phyloP scores from a whole-genome alignment of 164 flowering plant genomes.

The Aristolochia fimbriata region DNA sequence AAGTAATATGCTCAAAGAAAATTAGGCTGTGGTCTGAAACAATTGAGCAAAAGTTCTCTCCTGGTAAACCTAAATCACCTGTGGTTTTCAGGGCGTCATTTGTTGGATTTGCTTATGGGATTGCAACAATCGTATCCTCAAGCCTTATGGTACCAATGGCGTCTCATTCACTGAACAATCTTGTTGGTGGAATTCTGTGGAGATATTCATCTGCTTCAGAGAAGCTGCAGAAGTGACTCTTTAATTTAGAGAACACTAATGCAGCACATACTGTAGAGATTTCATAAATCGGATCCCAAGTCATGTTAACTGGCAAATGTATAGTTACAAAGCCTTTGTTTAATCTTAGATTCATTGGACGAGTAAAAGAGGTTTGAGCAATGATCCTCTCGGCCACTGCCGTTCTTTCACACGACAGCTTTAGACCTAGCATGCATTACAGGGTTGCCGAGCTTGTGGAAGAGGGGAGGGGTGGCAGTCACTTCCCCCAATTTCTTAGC shows the following conservation, averaged over 20 bases:
- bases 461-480: no score
- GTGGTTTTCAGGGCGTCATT: constrained; percentile 65
- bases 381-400: no score
- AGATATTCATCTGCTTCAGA: constrained; percentile 31
- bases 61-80: no score
- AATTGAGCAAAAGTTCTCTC: no score
- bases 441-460: no score
- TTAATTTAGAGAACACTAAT: no score
- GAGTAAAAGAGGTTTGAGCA: no score
- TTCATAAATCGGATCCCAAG: not conserved
- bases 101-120: constrained; percentile 72
- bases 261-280: no score
- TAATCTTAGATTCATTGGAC: not conserved
- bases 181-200: constrained; percentile 75
- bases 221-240: constrained; percentile 5
- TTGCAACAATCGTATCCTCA: constrained; percentile 49
- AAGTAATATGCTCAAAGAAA: not conserved
- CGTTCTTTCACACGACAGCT: no score
- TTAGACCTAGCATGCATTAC: no score
- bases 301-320: not conserved
- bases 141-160: constrained; percentile 77
- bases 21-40: not conserved
- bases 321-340: not conserved
- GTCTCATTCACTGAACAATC: constrained; percentile 80
- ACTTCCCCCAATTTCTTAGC: no score